Conservation (phyloP, 2,329 filamentous ascomycete genomes). For the Eutypella sp. region DNA sequence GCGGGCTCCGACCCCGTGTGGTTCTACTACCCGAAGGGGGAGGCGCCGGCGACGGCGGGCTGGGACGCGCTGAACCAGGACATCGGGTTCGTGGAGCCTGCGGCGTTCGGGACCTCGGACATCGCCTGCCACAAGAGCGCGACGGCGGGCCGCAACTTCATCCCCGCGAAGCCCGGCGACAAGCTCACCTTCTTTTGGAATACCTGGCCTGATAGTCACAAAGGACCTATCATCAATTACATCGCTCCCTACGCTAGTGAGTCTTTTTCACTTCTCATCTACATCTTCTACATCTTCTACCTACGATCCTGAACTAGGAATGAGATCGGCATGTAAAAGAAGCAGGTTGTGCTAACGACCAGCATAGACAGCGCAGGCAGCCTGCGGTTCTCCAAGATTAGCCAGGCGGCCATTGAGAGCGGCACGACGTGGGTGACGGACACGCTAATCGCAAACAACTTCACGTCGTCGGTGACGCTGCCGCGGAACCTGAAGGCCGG, state of each 20-base stretch:
- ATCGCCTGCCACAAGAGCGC: conserved; percentile 45
- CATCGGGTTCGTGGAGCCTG: conserved; percentile 30
- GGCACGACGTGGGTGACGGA: conserved; percentile 49
- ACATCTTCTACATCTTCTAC: too few species aligned
- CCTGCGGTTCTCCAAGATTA: conserved; percentile 54
- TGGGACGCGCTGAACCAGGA: conserved; percentile 15
- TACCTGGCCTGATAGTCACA: conserved; percentile 34
- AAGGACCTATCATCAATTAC: conserved; percentile 30
- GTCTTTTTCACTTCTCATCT: conserved; percentile 11
- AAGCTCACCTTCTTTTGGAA: conserved; percentile 35
- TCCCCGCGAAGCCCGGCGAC: conserved; percentile 30
- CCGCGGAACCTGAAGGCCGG: conserved; percentile 39
- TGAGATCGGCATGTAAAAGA: too few species aligned
- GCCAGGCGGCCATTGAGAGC: conserved; percentile 43
- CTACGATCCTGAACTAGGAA: too few species aligned
- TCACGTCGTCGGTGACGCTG: conserved; percentile 37
- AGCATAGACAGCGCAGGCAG: conserved; percentile 41
- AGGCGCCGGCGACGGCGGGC: conserved; percentile 13
- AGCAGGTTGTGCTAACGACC: too few species aligned
- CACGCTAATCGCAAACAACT: conserved; percentile 37
- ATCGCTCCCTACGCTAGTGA: conserved; percentile 29
- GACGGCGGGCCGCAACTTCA: conserved; percentile 33
- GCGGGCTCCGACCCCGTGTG: conserved; percentile 18
- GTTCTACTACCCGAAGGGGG: conserved; percentile 14
- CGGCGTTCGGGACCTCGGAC: conserved; percentile 27